Base-by-base conservation (phyloP, 2,329 filamentous ascomycete genomes). In the Colletotrichum melonis region DNA sequence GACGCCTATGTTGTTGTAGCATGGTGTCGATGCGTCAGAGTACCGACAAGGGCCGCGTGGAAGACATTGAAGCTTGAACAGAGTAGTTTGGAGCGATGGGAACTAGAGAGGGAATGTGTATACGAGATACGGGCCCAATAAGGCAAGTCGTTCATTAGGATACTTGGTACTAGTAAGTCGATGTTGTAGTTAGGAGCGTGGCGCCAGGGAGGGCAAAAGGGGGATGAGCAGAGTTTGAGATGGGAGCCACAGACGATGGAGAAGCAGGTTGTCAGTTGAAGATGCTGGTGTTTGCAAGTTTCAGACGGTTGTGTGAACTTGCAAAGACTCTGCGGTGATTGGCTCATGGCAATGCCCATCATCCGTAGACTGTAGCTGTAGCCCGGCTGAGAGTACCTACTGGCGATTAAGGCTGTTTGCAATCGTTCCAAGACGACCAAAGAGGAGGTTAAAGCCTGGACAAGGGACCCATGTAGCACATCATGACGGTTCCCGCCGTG, bases 271-370 rank as follows among this genome's bases (percentile, higher is more conserved):
- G 63, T 67, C 63, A 49, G 35, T 49, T 22, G 54, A 16, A 16
- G 5, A 59, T 30, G 35, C 24, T 49, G 28, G 24, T 24, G 63
- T 67, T 22, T 71, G 63, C 16, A 56, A 22, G 71, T 73, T 73
- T 71, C 71, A 73, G 67, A 73, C 62, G 67, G 67, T 28, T 12
- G 35, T 38, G 22, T n/a, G 62, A 71, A 67, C 56, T 73, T 54
- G 60, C 60, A 42, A 22, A 38, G 6, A 22, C 32, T 35, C 2
- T 16, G 11, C 22, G 2, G 11, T 73, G 62, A 73, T 73, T 73
- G 71, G 70, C 4, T 26, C 4, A 52, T n/a, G 35, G 30, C 19
- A 22, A 9, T 28, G 63, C n/a, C 46, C 11, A 12, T 42, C 22
- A 3, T 55, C 30, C 26, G 28, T 5, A n/a, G 32, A 42, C 28